Evolutionary conservation across 495 filamentous ascomycete species (phyloP).

Genomic region (Parachaetomium inaequale): DNA sequence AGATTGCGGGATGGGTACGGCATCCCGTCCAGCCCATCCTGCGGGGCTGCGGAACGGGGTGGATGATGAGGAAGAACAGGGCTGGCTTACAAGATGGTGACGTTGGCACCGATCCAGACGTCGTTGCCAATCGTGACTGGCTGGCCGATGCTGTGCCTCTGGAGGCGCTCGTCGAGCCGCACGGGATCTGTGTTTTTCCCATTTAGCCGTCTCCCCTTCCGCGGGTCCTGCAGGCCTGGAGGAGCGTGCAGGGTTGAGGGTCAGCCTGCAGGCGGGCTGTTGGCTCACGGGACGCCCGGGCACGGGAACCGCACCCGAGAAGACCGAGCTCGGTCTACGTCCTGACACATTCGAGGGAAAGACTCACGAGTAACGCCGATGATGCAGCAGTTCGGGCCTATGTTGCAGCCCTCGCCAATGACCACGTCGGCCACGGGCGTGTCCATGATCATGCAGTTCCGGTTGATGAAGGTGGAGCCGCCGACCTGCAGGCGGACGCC

Average conservation of each 20-base stretch:
- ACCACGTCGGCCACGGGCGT: constrained; percentile 37
- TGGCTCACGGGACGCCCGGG: not conserved
- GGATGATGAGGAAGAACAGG: not conserved
- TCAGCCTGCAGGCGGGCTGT: not conserved
- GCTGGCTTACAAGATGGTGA: constrained; percentile 33
- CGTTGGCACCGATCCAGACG: constrained; percentile 59
- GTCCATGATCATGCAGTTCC: constrained; percentile 38
- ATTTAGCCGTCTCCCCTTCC: constrained; percentile 1
- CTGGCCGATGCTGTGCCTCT: constrained; percentile 32
- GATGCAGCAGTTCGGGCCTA: constrained; percentile 36
- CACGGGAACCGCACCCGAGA: constrained; percentile 14
- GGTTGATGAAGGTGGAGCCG: constrained; percentile 36
- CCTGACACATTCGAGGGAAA: not conserved
- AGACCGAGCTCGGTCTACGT: not conserved
- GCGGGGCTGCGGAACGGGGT: not conserved
- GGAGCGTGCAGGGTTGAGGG: not conserved
- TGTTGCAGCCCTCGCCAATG: constrained; percentile 35
- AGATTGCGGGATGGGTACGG: not conserved
- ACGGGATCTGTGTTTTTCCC: constrained; percentile 21
- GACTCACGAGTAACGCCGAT: constrained; percentile 27
- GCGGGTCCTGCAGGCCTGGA: not conserved
- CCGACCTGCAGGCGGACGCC: constrained; percentile 33
- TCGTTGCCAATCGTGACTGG: constrained; percentile 34
- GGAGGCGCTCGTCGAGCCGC: constrained; percentile 26
- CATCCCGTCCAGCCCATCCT: not conserved